Base-by-base conservation (phyloP, 2,329 filamentous ascomycete genomes). In the Colletotrichum sp. region DNA sequence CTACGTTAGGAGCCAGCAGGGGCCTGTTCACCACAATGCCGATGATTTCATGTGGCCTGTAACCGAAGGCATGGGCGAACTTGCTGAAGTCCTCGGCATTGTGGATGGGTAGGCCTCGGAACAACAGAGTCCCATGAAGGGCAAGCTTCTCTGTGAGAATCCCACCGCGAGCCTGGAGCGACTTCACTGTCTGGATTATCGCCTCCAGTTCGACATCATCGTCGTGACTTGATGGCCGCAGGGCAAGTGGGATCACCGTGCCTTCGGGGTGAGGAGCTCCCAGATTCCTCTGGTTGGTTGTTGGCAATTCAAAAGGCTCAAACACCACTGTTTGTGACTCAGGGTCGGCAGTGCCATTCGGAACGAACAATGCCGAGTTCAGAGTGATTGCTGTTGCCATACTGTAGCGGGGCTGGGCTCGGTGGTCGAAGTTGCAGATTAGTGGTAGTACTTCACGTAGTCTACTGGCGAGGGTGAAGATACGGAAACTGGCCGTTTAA, bases 1-100 rank as follows among this genome's bases (percentile, higher is more conserved):
- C 70, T 15, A 72, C 63, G 1, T 72, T 72, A 5, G 52, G 48
- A 16, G 63, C 63, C 18, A 67, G 28, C 15, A 67, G 13, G 0
- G 87, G 87, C 57, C 88, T 80, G 63, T 88, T 81, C 8, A 89
- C 86, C 0, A 88, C 87, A 60, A 88, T 89, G 0, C 88, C 88
- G 65, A 90, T 89, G 71, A 88, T 88, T 76, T 89, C 88, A 68
- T 89, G 88, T 2, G 87, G 86, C 32, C 30, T 72, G 34, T 67
- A 61, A 0, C 87, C 86, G 77, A 89, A 90, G 0, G 87, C 86
- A 72, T 89, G 87, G 1, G 87, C 86, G 77, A 90, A 89, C 74
- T 80, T 83, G 80, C 85, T 87, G 78, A 89, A 89, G 32, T 88
- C 87, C 6, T 85, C 75, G 3, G 87, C 87, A 70, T 82, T 80